phyloP scores from a whole-genome alignment of 176 grass and related monocot species.

The Carex myosuroides region DNA sequence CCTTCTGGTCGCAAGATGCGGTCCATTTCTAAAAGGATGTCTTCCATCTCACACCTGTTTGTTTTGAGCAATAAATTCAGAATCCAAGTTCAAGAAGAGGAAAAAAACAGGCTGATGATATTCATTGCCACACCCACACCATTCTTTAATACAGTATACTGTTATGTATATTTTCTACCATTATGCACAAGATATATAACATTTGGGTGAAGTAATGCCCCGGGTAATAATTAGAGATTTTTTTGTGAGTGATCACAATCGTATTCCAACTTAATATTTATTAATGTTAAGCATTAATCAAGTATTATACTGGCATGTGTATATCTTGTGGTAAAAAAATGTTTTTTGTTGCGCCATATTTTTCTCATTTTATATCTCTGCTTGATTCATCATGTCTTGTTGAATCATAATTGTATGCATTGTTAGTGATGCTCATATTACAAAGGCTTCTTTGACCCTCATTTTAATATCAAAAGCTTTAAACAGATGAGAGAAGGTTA shows the following conservation, averaged over 20 bases:
- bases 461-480: background rate
- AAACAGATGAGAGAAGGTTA: constrained; percentile 32
- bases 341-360: background rate
- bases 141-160: background rate
- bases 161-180: background rate
- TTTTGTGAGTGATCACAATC: background rate
- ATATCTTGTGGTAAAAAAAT: background rate
- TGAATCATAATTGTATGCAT: background rate
- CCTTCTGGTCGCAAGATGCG: constrained; percentile 82
- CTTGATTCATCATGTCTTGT: background rate
- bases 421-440: background rate
- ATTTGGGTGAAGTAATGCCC: background rate
- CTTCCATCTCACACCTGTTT: constrained; percentile 51
- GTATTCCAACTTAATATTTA: background rate
- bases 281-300: background rate
- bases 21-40: constrained; percentile 94
- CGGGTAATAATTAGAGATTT: background rate
- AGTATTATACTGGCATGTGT: background rate
- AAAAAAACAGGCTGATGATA: background rate
- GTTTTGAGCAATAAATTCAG: constrained; percentile 1
- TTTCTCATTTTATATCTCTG: background rate
- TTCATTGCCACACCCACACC: background rate
- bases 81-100: background rate
- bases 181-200: background rate
- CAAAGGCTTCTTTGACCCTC: background rate